Evolutionary conservation across 169 alveolate species (phyloP), one percentile per base, ranked within the genome.

Genomic region (Plasmodium reichenowi): DNA sequence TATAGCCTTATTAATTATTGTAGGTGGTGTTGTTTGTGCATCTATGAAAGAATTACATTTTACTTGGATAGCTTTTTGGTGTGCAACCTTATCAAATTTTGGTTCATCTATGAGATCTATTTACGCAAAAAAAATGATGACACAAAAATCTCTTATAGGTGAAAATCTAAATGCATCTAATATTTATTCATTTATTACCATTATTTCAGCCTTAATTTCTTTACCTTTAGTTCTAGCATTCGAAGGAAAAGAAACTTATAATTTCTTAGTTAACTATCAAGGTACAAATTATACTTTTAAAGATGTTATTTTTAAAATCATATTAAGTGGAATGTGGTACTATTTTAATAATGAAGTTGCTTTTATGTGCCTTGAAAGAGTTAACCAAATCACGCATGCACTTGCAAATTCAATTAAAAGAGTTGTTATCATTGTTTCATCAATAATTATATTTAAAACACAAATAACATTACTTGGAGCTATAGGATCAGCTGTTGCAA

Each of bases 331-430:
- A 15, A 68, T 94, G 29, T 93, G 97, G 95, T 95, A 95, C 76
- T 95, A 93, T 87, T 47, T 87, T 13, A 93, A 94, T 83, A 95
- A 95, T 76, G 97, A 94, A 78, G 93, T 94, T 24, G 94, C 97
- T 5, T 95, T 93, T 85, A 88, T 93, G 63, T 95, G 97, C 66
- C 88, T 95, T 17, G 96, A 94, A 29, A 92, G 80, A 56, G 90
- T 95, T 9, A 94, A 94, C 63, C 97, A 93, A 75, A 94, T 95
- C 38, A 91, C 97, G 9, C 97, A 95, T 87, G 95, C 97, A 1
- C 94, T 95, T 22, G 96, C 97, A 12, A 95, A 95, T 83, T 93
- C 97, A 1, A 60, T 95, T 63, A 95, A 95, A 89, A 67, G 97
- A 20, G 93, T 95, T 10, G 95, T 95, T 58, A 93, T 95, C 13